phyloP scores from a whole-genome alignment of 805 yeast genomes.

The Ogataea corticis region DNA sequence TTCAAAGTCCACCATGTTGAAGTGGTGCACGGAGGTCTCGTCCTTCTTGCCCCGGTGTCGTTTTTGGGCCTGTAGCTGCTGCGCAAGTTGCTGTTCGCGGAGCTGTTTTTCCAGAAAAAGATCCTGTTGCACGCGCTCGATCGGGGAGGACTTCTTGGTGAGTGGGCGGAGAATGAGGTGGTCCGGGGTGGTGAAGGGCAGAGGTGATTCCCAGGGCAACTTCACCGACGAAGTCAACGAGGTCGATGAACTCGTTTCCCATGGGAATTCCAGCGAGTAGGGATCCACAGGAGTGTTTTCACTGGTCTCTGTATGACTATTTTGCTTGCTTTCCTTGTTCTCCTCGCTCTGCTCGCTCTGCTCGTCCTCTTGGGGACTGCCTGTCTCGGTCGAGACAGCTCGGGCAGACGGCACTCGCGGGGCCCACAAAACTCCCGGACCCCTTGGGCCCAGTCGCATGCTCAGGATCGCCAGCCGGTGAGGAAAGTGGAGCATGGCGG shows the following conservation, averaged over 20 bases:
- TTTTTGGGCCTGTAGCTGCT: slow-evolving; percentile 2
- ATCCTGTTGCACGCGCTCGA: slow-evolving; percentile 13
- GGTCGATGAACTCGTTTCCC: neutral
- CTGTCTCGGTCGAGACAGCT: no score
- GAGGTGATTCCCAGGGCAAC: slow-evolving; percentile 1
- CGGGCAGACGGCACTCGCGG: no score
- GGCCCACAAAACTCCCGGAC: no score
- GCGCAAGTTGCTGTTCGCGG: neutral
- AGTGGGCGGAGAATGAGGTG: slow-evolving; percentile 31
- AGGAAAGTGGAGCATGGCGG: no score
- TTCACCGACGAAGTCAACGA: neutral
- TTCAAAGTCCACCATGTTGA: slow-evolving; percentile 29
- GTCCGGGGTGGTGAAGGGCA: no score
- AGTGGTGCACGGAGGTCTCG: slow-evolving; percentile 8
- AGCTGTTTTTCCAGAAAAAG: neutral
- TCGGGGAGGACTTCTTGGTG: slow-evolving; percentile 22
- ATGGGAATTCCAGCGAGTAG: neutral
- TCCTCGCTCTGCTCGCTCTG: neutral
- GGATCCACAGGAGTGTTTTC: neutral
- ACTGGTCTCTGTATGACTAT: neutral
- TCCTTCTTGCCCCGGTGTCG: neutral
- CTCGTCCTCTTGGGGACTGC: no score
- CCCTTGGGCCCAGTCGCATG: no score
- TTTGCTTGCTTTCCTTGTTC: neutral
- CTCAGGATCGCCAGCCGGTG: no score